Percentiles rank a stretch among this genome's conserved stretches.
Evolutionary conservation across 345 rosid species (phyloP).

Genomic region (Hypericum androsaemum): DNA sequence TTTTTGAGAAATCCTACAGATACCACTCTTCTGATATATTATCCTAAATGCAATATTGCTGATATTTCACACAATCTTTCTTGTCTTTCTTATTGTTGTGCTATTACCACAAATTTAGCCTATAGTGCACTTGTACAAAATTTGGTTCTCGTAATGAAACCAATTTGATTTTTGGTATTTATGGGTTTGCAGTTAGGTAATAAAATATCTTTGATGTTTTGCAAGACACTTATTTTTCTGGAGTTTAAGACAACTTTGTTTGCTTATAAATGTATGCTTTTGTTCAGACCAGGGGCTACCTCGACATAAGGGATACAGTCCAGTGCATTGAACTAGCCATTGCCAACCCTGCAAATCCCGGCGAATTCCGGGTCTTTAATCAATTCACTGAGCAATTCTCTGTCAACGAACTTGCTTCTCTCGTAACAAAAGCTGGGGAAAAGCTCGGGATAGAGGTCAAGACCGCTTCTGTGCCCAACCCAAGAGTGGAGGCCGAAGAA

Average conservation of each 20-base stretch:
- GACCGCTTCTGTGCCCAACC: conserved; percentile 72
- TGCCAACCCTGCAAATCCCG: conserved; percentile 74
- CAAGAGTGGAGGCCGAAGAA: conserved; percentile 96
- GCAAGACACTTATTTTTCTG: not conserved
- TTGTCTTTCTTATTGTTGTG: too few relatives aligned
- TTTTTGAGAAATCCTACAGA: too few relatives aligned
- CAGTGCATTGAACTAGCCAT: conserved; percentile 92
- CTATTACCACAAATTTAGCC: too few relatives aligned
- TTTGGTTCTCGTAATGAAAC: too few relatives aligned
- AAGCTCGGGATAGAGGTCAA: conserved; percentile 78
- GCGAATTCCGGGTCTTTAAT: conserved; percentile 88
- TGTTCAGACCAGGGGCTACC: conserved; percentile 92
- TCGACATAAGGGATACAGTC: conserved; percentile 92
- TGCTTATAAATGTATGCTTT: not conserved
- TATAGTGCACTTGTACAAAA: too few relatives aligned
- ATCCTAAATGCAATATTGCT: too few relatives aligned
- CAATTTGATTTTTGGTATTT: too few relatives aligned
- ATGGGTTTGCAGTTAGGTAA: too few relatives aligned
- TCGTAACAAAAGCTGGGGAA: conserved; percentile 74
- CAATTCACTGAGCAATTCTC: conserved; percentile 97
- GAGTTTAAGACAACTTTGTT: not conserved
- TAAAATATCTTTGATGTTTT: not conserved
- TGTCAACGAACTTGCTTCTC: conserved; percentile 77
- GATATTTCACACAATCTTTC: too few relatives aligned
- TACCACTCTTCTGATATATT: too few relatives aligned